Evolutionary conservation across 1,139 yeast genomes (phyloP).

Genomic region (Ashbya aceris): DNA sequence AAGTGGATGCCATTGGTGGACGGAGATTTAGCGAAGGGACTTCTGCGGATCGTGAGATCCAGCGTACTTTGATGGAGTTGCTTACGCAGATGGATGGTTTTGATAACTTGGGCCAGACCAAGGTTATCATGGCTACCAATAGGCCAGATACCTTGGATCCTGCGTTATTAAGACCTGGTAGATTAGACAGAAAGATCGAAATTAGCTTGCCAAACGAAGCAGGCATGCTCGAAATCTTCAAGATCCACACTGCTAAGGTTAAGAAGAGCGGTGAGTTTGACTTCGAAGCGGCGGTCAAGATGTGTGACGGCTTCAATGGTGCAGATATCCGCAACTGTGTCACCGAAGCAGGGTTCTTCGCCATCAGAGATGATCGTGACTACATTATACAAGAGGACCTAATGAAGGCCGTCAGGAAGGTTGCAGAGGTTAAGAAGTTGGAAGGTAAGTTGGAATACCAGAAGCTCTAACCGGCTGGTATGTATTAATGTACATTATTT

Average conservation of each 20-base stretch:
- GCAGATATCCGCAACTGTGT: slow-evolving; percentile 96
- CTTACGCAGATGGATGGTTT: slow-evolving; percentile 99
- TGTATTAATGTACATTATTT: not conserved
- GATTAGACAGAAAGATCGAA: slow-evolving; percentile 95
- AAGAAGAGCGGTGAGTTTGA: slow-evolving; percentile 93
- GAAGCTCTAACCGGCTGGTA: slow-evolving; percentile 45
- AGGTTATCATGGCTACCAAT: slow-evolving; percentile 98
- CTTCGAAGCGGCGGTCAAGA: slow-evolving; percentile 92
- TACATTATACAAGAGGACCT: slow-evolving; percentile 87
- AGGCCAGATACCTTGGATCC: slow-evolving; percentile 98
- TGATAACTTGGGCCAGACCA: slow-evolving; percentile 93
- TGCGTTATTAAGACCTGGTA: slow-evolving; percentile 96
- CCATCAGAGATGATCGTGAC: slow-evolving; percentile 95
- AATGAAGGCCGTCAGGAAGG: slow-evolving; percentile 97
- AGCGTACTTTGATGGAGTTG: slow-evolving; percentile 96
- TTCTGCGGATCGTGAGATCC: slow-evolving; percentile 97
- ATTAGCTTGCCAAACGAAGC: slow-evolving; percentile 95
- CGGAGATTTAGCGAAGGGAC: slow-evolving; percentile 98
- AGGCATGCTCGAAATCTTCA: slow-evolving; percentile 89
- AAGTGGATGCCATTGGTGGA: slow-evolving; percentile 98
- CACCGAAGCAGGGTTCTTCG: slow-evolving; percentile 99
- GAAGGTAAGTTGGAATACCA: slow-evolving; percentile 95
- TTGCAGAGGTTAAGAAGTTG: slow-evolving; percentile 90
- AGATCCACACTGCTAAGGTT: slow-evolving; percentile 83
- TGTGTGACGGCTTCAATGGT: slow-evolving; percentile 99